A percentile compares a stretch with the other conserved stretches of the same genome.
These are phyloP conservation scores for Schrenkiella parvula DNA, from an alignment of 345 rosid species.

Conservation along the genomic window DNA sequence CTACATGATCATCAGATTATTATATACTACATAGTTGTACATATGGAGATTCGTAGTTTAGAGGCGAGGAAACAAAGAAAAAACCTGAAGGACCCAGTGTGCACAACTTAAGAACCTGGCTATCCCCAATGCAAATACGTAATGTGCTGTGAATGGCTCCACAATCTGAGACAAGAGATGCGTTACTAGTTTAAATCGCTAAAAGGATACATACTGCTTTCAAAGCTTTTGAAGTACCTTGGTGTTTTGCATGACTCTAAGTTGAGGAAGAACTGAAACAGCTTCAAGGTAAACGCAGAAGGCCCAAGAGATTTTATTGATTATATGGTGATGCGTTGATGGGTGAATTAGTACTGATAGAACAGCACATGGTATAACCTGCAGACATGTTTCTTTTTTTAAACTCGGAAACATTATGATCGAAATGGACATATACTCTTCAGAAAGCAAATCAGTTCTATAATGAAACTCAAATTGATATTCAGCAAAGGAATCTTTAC, in stretches of 20 bases:
- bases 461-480: neutral
- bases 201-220: neutral
- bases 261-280: slow-evolving; percentile 83
- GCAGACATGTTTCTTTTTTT: slow-evolving; percentile 5
- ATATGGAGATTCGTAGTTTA: neutral
- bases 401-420: neutral
- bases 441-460: neutral
- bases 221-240: slow-evolving; percentile 42
- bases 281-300: slow-evolving; percentile 94
- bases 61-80: neutral
- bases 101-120: slow-evolving; percentile 94
- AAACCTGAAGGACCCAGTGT: slow-evolving; percentile 94
- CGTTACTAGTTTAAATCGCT: neutral
- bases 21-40: neutral
- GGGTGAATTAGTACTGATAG: slow-evolving; percentile 69
- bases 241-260: slow-evolving; percentile 89
- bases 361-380: slow-evolving; percentile 74
- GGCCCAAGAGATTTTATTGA: slow-evolving; percentile 78
- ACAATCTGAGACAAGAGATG: slow-evolving; percentile 52
- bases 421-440: neutral
- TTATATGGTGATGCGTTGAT: slow-evolving; percentile 56
- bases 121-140: slow-evolving; percentile 83
- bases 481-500: neutral
- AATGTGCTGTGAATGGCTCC: slow-evolving; percentile 95
- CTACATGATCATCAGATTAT: slow-evolving; percentile 32